A percentile compares a stretch with the other conserved stretches of the same genome.
Conservation (phyloP, 495 filamentous ascomycete genomes). For the Neurospora sp. region DNA sequence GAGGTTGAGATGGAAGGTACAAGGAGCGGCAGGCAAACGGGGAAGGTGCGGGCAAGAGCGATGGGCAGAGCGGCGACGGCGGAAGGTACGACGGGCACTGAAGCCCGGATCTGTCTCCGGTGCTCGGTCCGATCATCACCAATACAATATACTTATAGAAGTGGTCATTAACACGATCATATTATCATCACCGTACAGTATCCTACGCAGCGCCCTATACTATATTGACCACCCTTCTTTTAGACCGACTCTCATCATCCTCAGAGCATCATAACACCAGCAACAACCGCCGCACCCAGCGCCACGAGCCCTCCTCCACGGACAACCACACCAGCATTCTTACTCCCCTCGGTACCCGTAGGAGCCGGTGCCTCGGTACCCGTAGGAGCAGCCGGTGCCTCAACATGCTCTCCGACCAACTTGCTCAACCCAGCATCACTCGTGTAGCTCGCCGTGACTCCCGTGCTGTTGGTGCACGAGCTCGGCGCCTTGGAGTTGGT, state of each 20-base stretch:
- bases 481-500: conserved; percentile 8
- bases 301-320: conserved; percentile 8
- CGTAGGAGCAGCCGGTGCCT: not conserved
- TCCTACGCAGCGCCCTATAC: not conserved
- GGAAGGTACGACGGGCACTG: not conserved
- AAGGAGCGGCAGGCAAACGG: no score
- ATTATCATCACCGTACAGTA: not conserved
- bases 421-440: conserved; percentile 24
- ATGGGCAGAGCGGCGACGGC: not conserved
- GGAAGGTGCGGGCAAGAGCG: no score
- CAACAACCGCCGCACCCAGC: conserved; percentile 1
- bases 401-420: conserved; percentile 10
- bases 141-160: not conserved
- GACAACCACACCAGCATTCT: conserved; percentile 12
- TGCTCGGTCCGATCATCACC: not conserved
- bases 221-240: no score
- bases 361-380: conserved; percentile 3
- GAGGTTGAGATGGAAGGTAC: no score
- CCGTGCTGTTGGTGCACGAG: conserved; percentile 34
- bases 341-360: conserved; percentile 7
- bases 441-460: conserved; percentile 24
- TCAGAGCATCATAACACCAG: conserved; percentile 13
- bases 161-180: not conserved
- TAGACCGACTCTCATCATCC: not conserved
- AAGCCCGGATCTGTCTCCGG: not conserved